phyloP scores from a whole-genome alignment of 2,329 filamentous ascomycete genomes.

The Mycogone perniciosa region DNA sequence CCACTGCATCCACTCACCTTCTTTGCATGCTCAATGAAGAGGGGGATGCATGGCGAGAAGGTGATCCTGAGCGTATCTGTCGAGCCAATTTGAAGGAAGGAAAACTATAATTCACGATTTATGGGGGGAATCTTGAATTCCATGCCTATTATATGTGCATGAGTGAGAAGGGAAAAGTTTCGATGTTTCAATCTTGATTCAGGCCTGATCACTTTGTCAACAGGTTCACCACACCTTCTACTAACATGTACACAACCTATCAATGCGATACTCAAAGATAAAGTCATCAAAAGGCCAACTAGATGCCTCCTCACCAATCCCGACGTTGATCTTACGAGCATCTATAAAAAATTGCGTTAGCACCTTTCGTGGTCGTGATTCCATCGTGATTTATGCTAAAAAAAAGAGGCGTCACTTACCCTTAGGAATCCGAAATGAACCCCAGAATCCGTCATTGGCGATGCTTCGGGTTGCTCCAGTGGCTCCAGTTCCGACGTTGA shows the following conservation, averaged over 20 bases:
- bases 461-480: conserved; percentile 2
- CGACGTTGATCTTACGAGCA: background rate
- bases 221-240: background rate
- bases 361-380: background rate
- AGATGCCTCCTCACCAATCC: background rate
- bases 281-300: background rate
- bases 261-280: conserved; percentile 4
- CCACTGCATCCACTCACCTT: too few relatives aligned
- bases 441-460: conserved; percentile 5
- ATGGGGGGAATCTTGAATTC: too few relatives aligned
- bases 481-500: conserved; percentile 1
- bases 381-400: too few relatives aligned
- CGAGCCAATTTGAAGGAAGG: too few relatives aligned
- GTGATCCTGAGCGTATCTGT: too few relatives aligned
- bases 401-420: background rate
- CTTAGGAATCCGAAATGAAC: conserved; percentile 2
- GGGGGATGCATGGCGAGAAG: too few relatives aligned
- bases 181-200: too few relatives aligned
- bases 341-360: background rate
- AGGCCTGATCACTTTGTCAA: too few relatives aligned
- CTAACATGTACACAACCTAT: background rate
- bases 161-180: too few relatives aligned
- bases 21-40: too few relatives aligned
- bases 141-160: too few relatives aligned
- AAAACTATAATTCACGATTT: too few relatives aligned